These are phyloP conservation scores for Boletales sp. DNA, from an alignment of 768 basidiomycete species.

Conservation along the genomic window DNA sequence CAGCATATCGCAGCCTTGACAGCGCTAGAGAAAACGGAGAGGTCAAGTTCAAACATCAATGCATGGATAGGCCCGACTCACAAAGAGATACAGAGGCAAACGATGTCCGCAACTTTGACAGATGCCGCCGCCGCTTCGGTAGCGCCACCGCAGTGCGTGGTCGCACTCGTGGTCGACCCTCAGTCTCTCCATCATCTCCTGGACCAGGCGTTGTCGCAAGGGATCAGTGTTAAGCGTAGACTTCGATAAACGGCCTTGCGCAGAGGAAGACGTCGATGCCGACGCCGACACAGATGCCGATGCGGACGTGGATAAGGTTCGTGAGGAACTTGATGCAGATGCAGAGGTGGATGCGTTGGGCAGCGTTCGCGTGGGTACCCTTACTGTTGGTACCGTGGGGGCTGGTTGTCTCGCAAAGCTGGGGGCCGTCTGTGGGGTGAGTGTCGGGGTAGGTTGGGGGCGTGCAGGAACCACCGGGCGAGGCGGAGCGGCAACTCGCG, in stretches of 20 bases:
- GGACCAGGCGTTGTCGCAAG: constrained; percentile 22
- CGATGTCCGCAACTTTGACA: constrained; percentile 45
- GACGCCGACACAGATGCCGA: background rate
- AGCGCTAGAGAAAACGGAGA: constrained; percentile 23
- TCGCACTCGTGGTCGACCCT: constrained; percentile 53
- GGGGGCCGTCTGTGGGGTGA: background rate
- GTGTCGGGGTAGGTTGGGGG: background rate
- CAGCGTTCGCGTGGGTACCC: background rate
- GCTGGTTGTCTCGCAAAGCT: background rate
- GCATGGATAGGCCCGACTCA: constrained; percentile 26
- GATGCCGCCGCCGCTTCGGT: constrained; percentile 37
- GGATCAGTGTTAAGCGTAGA: background rate
- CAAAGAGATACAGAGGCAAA: constrained; percentile 46
- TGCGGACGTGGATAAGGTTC: too few species aligned
- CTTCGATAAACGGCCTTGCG: constrained; percentile 1
- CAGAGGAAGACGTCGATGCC: background rate
- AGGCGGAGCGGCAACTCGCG: background rate
- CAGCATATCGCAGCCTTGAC: constrained; percentile 30
- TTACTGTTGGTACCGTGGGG: background rate
- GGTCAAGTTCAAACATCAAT: background rate
- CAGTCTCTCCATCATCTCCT: constrained; percentile 35
- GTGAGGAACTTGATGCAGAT: background rate
- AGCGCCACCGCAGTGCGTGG: constrained; percentile 39
- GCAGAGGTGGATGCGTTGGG: background rate
- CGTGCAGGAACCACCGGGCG: too few species aligned